Conservation (phyloP, 169 alveolate species). For the Prorocentrum cordatum region DNA sequence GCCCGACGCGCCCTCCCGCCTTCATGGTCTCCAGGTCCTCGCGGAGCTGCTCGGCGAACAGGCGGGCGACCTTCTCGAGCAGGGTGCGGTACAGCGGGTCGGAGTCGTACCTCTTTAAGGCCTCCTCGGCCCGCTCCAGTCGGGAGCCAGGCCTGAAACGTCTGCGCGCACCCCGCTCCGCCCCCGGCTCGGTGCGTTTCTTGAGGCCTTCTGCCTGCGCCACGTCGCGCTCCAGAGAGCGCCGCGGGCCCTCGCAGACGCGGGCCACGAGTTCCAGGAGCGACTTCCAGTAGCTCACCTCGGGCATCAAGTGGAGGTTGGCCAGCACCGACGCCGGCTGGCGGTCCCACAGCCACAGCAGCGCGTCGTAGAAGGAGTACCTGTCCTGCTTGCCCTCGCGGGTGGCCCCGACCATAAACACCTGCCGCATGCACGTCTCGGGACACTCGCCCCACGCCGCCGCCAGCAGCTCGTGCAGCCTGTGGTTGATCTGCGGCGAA, state of each 20-base stretch:
- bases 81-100: conserved; percentile 24
- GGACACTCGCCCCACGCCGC: conserved; percentile 27
- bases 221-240: conserved; percentile 19
- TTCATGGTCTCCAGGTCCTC: background rate
- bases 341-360: conserved; percentile 23
- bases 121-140: background rate
- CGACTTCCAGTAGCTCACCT: conserved; percentile 37
- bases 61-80: background rate
- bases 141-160: conserved; percentile 27
- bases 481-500: background rate
- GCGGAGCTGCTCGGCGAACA: conserved; percentile 19
- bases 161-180: background rate
- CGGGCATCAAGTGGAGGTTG: conserved; percentile 19
- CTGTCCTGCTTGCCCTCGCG: conserved; percentile 35
- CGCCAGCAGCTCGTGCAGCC: background rate
- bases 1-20: background rate
- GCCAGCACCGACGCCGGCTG: conserved; percentile 25
- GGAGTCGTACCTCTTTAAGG: conserved; percentile 14
- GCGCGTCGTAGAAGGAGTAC: conserved; percentile 24
- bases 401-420: conserved; percentile 4
- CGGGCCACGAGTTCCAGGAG: conserved; percentile 9
- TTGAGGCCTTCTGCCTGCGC: background rate
- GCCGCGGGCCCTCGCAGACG: conserved; percentile 14
- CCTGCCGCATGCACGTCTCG: conserved; percentile 2
- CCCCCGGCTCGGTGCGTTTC: background rate